Base-by-base conservation (phyloP, 352 stramenopile species). In the Phytopythium montanum region DNA sequence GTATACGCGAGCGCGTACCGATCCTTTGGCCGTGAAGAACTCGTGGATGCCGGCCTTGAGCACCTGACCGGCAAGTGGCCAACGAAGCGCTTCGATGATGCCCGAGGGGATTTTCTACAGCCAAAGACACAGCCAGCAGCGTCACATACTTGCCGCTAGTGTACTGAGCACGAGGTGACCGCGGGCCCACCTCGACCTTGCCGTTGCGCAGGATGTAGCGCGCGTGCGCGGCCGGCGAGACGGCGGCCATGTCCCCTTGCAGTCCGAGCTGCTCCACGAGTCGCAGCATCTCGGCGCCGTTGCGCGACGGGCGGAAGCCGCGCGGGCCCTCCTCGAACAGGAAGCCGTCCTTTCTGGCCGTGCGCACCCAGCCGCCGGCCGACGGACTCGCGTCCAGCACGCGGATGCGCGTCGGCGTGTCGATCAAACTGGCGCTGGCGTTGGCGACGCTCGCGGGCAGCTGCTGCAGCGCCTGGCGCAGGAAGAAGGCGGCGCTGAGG, bases 241-340 rank as follows among this genome's bases (percentile, higher is more conserved):
- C 81, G 0, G 79, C 73, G 39, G 79, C 68, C 79, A 94, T 85
- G 42, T 90, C 56, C 5, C 64, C 28, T 54, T 95, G 64, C 10
- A 96, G 69, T 13, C 73, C 36, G 16, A 96, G 72, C 59, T 94
- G 62, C 67, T 95, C 85, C 26, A 95, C 78, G 16, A 96, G 73
- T 2, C 79, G 78, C 60, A 96, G 67, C 70, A 95, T 92, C 66
- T 95, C 83, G 42, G 85, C 72, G 26, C 88, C 88, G 41, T 93
- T 95, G 59, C 83, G 81, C 41, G 81, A 92, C 26, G 88, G 88
- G 1, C 88, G 83, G 51, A 96, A 95, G 52, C 85, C 85, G 55
- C 88, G 72, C 42, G 88, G 88, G 0, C 88, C 88, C 57, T 89
- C 75, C 63, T 96, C 88, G 59, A 96, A 94, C 19, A 95, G 50